Evolutionary conservation across 2,329 filamentous ascomycete genomes (phyloP).

Genomic region (Ophiosphaerella narmari): DNA sequence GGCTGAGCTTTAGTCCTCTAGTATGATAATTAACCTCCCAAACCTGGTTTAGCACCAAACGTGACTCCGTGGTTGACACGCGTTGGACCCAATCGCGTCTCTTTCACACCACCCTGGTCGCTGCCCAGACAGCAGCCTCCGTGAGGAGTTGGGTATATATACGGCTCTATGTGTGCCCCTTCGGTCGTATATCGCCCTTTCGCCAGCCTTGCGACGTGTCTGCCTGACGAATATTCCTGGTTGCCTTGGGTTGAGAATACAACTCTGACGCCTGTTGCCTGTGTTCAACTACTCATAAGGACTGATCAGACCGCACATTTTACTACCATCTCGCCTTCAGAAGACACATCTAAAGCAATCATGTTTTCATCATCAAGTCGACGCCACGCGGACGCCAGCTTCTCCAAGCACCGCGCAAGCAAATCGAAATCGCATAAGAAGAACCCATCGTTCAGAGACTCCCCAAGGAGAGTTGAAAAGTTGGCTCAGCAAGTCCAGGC

Average conservation of each 20-base stretch:
- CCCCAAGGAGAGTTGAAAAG: slow-evolving; percentile 40
- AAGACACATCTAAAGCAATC: slow-evolving; percentile 21
- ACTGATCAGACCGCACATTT: slow-evolving; percentile 23
- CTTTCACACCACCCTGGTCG: slow-evolving; percentile 29
- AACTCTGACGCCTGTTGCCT: slow-evolving; percentile 37
- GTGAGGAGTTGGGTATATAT: slow-evolving; percentile 41
- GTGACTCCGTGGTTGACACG: slow-evolving; percentile 42
- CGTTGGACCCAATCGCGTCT: slow-evolving; percentile 45
- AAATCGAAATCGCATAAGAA: slow-evolving; percentile 46
- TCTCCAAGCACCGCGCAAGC: slow-evolving; percentile 47
- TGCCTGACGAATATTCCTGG: slow-evolving; percentile 34
- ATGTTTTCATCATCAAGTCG: slow-evolving; percentile 46
- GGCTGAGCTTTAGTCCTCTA: slow-evolving; percentile 19
- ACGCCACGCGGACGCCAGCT: slow-evolving; percentile 40
- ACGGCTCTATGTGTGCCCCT: slow-evolving; percentile 27
- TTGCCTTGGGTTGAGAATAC: not conserved
- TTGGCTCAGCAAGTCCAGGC: slow-evolving; percentile 41
- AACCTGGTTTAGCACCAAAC: slow-evolving; percentile 29
- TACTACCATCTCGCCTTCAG: slow-evolving; percentile 6
- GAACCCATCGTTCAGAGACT: slow-evolving; percentile 44
- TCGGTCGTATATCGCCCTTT: slow-evolving; percentile 33
- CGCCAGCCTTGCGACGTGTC: slow-evolving; percentile 26
- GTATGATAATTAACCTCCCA: slow-evolving; percentile 32
- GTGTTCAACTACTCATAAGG: slow-evolving; percentile 33
- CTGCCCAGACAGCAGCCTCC: slow-evolving; percentile 40